Percentiles rank a stretch among this genome's conserved stretches.
Evolutionary conservation across 192 early-diverging fungal species (phyloP).

Genomic region (Oehlia diaphana): DNA sequence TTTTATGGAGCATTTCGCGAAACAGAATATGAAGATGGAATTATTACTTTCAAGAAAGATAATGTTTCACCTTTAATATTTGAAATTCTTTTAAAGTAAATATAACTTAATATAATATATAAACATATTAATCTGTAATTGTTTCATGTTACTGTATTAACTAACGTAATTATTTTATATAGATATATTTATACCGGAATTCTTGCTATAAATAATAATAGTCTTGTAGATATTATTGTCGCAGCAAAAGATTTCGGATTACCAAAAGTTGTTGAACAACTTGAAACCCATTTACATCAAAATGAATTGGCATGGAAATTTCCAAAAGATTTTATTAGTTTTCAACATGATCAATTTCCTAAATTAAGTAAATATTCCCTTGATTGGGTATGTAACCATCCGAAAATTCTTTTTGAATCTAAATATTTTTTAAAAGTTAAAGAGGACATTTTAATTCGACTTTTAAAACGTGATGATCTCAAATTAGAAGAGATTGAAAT

Average conservation of each 20-base stretch:
- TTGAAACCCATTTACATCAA: conserved; percentile 1
- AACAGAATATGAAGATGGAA: neutral
- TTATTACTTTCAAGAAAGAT: neutral
- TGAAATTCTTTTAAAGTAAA: conserved; percentile 3
- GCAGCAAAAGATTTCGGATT: neutral
- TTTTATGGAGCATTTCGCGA: neutral
- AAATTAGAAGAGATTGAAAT: conserved; percentile 11
- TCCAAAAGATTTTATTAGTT: neutral
- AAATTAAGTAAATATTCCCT: neutral
- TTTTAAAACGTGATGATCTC: conserved; percentile 1
- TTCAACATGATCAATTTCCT: neutral
- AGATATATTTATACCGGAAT: conserved; percentile 21
- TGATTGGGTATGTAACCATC: neutral
- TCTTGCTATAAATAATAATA: neutral
- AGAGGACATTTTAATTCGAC: neutral
- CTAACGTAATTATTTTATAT: neutral
- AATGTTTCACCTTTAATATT: conserved; percentile 1
- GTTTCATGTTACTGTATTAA: neutral
- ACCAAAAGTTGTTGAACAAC: neutral
- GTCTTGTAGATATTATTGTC: neutral
- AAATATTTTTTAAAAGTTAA: neutral
- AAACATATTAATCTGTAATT: too few relatives aligned
- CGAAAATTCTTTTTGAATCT: conserved; percentile 1
- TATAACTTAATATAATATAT: too few relatives aligned
- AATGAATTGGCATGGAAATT: neutral